phyloP scores from a whole-genome alignment of 768 basidiomycete genomes.

The Leccinum variicolor region DNA sequence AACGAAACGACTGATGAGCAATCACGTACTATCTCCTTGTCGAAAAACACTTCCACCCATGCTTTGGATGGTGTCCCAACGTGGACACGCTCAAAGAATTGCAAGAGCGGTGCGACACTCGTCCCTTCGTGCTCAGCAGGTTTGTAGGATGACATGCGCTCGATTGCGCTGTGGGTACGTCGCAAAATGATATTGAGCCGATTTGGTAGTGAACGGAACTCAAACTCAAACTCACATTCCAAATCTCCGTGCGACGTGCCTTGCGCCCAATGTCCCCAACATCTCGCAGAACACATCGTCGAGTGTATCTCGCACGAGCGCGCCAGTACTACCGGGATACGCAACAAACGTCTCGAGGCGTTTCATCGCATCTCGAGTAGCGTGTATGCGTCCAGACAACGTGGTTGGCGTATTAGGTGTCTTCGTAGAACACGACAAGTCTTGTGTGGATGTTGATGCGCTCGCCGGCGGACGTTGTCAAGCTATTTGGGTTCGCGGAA shows the following conservation, averaged over 20 bases:
- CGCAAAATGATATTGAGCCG: background rate
- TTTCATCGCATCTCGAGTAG: conserved; percentile 87
- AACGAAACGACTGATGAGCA: background rate
- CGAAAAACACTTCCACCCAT: conserved; percentile 99
- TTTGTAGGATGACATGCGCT: conserved; percentile 86
- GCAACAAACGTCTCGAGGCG: conserved; percentile 85
- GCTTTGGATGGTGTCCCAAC: conserved; percentile 96
- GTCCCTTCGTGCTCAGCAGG: conserved; percentile 83
- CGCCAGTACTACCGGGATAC: conserved; percentile 86
- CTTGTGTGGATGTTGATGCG: conserved; percentile 1
- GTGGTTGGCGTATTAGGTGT: background rate
- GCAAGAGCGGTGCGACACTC: conserved; percentile 87
- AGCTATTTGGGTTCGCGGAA: background rate
- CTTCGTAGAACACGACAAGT: background rate
- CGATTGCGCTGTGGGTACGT: conserved; percentile 60
- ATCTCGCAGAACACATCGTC: conserved; percentile 91
- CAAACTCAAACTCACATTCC: conserved; percentile 45
- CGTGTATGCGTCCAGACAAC: conserved; percentile 55
- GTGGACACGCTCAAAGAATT: conserved; percentile 98
- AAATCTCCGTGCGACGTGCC: conserved; percentile 83
- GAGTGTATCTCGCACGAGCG: conserved; percentile 85
- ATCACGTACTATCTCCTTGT: conserved; percentile 79
- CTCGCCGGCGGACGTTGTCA: background rate
- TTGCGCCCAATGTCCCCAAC: conserved; percentile 70
- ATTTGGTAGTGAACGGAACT: background rate